Percentiles rank a stretch among this genome's conserved stretches.
Evolutionary conservation across 2,329 filamentous ascomycete genomes (phyloP).

Genomic region (Epichloe coenophiala): DNA sequence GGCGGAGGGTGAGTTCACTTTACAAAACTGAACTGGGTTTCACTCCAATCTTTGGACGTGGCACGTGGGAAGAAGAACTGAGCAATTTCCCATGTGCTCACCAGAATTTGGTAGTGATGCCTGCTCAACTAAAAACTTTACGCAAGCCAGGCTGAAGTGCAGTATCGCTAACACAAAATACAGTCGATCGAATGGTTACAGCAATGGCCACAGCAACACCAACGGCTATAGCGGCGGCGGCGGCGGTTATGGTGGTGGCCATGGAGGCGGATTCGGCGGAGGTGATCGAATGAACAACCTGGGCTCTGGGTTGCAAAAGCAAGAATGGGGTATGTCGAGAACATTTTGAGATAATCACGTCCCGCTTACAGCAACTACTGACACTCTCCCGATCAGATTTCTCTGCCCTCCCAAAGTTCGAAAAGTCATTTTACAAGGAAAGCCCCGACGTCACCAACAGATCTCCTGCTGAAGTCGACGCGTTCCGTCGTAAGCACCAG

Average conservation of each 20-base stretch:
- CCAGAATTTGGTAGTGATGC: neutral
- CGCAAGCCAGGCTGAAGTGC: neutral
- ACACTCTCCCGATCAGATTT: constrained; percentile 43
- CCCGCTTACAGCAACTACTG: constrained; percentile 9
- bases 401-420: constrained; percentile 76
- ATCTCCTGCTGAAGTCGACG: constrained; percentile 66
- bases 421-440: constrained; percentile 99
- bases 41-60: neutral
- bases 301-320: constrained; percentile 74
- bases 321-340: constrained; percentile 64
- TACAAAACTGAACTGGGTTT: neutral
- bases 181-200: constrained; percentile 29
- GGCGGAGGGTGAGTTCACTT: constrained; percentile 24
- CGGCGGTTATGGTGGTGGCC: constrained; percentile 20
- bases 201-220: constrained; percentile 14
- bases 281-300: constrained; percentile 93
- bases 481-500: constrained; percentile 72
- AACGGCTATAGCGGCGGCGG: constrained; percentile 22
- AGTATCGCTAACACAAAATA: constrained; percentile 20
- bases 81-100: neutral
- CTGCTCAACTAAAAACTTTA: neutral
- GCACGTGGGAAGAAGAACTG: neutral
- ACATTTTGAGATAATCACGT: neutral
- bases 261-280: constrained; percentile 43
- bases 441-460: constrained; percentile 64